These are phyloP conservation scores for Seiridium unicorne DNA, from an alignment of 2,329 filamentous ascomycete genomes.

Conservation along the genomic window DNA sequence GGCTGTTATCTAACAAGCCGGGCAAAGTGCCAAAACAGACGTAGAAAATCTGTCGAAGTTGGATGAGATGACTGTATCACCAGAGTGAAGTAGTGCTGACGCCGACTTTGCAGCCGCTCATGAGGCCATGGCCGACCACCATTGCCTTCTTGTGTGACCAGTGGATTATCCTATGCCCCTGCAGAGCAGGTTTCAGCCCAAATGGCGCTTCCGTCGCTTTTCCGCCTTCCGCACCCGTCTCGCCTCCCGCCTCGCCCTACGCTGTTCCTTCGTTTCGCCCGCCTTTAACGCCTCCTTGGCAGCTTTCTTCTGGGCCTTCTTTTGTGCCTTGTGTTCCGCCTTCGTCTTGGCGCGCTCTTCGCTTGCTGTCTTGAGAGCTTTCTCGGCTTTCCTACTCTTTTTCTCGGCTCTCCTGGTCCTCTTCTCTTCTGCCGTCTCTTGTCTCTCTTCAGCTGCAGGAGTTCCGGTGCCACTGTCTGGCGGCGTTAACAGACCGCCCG, in stretches of 20 bases:
- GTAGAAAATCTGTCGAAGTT: conserved; percentile 20
- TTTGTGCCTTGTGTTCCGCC: conserved; percentile 18
- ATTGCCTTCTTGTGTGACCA: background rate
- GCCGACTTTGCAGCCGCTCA: background rate
- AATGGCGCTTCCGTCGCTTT: conserved; percentile 19
- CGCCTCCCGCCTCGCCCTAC: conserved; percentile 41
- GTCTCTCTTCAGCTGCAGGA: conserved; percentile 27
- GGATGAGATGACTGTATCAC: background rate
- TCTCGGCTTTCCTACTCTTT: conserved; percentile 22
- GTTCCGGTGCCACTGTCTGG: conserved; percentile 28
- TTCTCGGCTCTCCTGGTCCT: conserved; percentile 22
- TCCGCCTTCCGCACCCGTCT: conserved; percentile 36
- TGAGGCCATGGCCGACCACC: too few species aligned
- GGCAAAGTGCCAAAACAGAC: conserved; percentile 66
- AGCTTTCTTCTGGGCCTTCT: conserved; percentile 33
- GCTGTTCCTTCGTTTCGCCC: conserved; percentile 45
- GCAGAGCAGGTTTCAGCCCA: background rate
- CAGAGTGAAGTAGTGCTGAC: background rate
- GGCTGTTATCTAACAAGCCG: conserved; percentile 75
- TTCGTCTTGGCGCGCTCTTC: conserved; percentile 27
- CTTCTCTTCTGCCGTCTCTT: conserved; percentile 33
- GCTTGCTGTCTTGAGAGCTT: conserved; percentile 25
- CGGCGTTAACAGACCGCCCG: conserved; percentile 22
- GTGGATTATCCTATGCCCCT: background rate
- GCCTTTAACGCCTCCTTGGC: conserved; percentile 40